Conservation (phyloP, 768 basidiomycete species). For the Macrolepiota albuminosa region DNA sequence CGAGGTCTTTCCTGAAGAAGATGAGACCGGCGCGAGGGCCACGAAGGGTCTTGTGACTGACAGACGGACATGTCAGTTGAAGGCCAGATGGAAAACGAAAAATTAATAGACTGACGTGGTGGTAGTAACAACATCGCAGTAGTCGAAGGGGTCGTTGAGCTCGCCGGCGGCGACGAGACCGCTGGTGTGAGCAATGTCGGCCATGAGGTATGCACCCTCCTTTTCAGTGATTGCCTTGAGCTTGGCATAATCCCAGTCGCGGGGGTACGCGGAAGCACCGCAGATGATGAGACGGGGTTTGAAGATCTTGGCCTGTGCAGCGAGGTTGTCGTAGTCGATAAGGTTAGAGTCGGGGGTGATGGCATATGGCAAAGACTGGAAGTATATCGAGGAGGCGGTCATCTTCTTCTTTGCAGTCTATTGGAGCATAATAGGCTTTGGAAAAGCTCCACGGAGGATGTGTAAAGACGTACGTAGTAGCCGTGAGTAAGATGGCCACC, state of each 20-base stretch:
- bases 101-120: slow-evolving; percentile 63
- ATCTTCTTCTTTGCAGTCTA: slow-evolving; percentile 99
- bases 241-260: slow-evolving; percentile 93
- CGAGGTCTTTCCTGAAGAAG: slow-evolving; percentile 95
- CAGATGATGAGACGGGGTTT: slow-evolving; percentile 95
- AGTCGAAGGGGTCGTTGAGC: slow-evolving; percentile 87
- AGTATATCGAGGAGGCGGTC: slow-evolving; percentile 99
- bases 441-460: slow-evolving; percentile 5
- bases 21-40: slow-evolving; percentile 97
- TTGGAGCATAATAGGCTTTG: neutral
- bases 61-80: neutral
- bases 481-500: slow-evolving; percentile 98
- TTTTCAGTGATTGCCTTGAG: slow-evolving; percentile 79
- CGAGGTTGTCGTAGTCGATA: slow-evolving; percentile 82
- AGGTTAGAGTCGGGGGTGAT: slow-evolving; percentile 80
- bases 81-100: neutral
- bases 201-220: slow-evolving; percentile 92
- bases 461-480: slow-evolving; percentile 66
- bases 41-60: slow-evolving; percentile 95
- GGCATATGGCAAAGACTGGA: slow-evolving; percentile 95
- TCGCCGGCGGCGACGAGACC: slow-evolving; percentile 92
- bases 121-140: slow-evolving; percentile 97
- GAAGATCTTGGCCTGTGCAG: slow-evolving; percentile 87
- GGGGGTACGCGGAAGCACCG: slow-evolving; percentile 97
- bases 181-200: slow-evolving; percentile 96